Evolutionary conservation across 225 moss, liverwort and hornwort species (phyloP), one percentile per base, ranked within the genome.

Genomic region (Rhytidiadelphus loreus): DNA sequence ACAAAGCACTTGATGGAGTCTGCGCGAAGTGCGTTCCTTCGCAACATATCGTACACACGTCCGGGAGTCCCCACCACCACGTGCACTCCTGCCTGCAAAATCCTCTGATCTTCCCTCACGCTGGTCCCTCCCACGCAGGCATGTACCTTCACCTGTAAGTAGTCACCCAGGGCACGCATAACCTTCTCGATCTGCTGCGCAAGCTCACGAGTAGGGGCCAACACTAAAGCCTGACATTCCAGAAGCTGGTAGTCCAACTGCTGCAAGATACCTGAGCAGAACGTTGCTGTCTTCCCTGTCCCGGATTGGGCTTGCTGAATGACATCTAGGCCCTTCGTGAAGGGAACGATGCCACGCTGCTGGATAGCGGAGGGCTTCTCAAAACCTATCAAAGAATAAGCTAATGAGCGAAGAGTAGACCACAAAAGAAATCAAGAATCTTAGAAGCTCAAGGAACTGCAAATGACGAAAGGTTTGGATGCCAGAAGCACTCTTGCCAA

Each of bases 101-200:
- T 93, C 68, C 93, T 91, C 89, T 92, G 94, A 80, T 95, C 95
- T 87, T 95, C 95, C 60, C 94, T 92, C 46, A 95, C 93, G 86
- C 94, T 95, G 68, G 94, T 94, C 53, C 95, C 95, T 90, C 96
- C 96, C n/a, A 96, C 95, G 87, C 96, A 96, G 22, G 96, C 96
- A 81, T 96, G 94, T 24, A 95, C 96, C 90, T 94, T 95, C 65
- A 96, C 95, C 44, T 93, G 93, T 10, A 96, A 86, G 71, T 95
- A 96, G 81, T 96, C 95, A 55, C 95, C 96, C 35, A 96, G 90
- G 64, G 96, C 96, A 30, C 93, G 92, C 95, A 96, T 96, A 30
- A 95, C 95, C 92, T 96, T 96, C 90, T 96, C 94, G 53, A 95
- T 96, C 84, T 96, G 96, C 85, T 94, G 94, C 25, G 96, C 96